Percentiles rank a stretch among this genome's conserved stretches.
Conservation (phyloP, 1,284 basidiomycete species). For the Neonothopanus nambi region DNA sequence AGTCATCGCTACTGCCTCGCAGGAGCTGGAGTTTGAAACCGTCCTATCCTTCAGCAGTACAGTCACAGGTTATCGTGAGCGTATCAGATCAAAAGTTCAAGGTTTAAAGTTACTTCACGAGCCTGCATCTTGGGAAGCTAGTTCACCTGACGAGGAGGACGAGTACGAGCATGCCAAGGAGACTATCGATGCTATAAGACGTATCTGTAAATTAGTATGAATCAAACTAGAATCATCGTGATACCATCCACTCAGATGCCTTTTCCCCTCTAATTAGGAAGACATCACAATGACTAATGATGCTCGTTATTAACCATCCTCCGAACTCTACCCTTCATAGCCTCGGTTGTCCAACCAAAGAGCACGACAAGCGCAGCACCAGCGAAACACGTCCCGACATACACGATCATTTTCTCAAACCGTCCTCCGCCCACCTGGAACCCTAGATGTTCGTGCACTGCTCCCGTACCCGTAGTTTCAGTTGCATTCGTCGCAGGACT, state of each 20-base stretch:
- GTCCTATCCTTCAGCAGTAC: constrained; percentile 11
- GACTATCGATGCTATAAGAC: neutral
- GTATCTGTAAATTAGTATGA: neutral
- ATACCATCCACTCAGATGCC: too few species aligned
- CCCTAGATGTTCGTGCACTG: too few species aligned
- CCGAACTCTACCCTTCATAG: too few species aligned
- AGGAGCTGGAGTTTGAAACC: constrained; percentile 11
- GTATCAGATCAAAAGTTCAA: neutral
- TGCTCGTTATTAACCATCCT: too few species aligned
- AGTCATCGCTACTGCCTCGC: constrained; percentile 4
- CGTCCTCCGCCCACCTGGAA: too few species aligned
- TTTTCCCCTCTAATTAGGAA: too few species aligned
- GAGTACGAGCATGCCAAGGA: constrained; percentile 9
- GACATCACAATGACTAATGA: too few species aligned
- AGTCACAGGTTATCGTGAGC: neutral
- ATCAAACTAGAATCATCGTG: too few species aligned
- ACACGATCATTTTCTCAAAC: constrained; percentile 36
- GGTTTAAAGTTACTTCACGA: neutral
- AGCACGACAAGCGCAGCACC: too few species aligned
- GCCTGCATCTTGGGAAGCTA: neutral
- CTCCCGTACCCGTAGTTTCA: too few species aligned
- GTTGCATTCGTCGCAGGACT: neutral
- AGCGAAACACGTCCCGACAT: constrained; percentile 25
- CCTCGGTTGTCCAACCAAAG: too few species aligned
- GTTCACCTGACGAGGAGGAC: neutral